Evolutionary conservation across 331 rosid genomes (phyloP).

Genomic region (Rosa hybrid): DNA sequence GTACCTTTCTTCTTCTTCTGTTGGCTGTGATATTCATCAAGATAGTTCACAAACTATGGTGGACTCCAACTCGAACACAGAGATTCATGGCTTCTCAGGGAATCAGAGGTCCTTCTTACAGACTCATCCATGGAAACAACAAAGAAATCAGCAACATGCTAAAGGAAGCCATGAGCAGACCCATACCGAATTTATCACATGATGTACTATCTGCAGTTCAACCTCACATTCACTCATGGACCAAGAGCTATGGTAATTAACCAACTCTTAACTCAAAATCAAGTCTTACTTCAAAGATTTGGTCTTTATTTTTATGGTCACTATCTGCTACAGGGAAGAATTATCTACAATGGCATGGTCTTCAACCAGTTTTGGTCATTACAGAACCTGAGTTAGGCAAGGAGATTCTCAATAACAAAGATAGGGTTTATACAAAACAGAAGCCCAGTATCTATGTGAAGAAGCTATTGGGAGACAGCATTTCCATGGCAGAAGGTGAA

Average conservation of each 20-base stretch:
- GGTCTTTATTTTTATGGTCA: neutral
- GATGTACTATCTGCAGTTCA: neutral
- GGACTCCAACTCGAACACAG: slow-evolving; percentile 19
- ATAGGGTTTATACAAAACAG: neutral
- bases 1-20: neutral
- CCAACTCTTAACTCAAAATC: neutral
- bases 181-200: slow-evolving; percentile 18
- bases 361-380: neutral
- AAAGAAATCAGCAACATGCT: slow-evolving; percentile 5
- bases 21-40: slow-evolving; percentile 15
- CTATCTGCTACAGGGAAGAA: slow-evolving; percentile 13
- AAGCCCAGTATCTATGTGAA: neutral
- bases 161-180: slow-evolving; percentile 12
- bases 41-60: slow-evolving; percentile 23
- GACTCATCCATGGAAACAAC: neutral
- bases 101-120: slow-evolving; percentile 27
- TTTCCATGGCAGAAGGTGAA: slow-evolving; percentile 16
- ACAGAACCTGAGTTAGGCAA: neutral
- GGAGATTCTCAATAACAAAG: neutral
- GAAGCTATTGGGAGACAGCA: neutral
- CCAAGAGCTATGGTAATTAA: slow-evolving; percentile 24
- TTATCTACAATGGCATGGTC: neutral
- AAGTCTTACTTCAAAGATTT: neutral
- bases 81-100: slow-evolving; percentile 16
- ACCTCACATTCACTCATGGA: slow-evolving; percentile 9